These are phyloP conservation scores for Anethum foeniculum DNA, from an alignment of 140 eudicot genomes.

Conservation along the genomic window DNA sequence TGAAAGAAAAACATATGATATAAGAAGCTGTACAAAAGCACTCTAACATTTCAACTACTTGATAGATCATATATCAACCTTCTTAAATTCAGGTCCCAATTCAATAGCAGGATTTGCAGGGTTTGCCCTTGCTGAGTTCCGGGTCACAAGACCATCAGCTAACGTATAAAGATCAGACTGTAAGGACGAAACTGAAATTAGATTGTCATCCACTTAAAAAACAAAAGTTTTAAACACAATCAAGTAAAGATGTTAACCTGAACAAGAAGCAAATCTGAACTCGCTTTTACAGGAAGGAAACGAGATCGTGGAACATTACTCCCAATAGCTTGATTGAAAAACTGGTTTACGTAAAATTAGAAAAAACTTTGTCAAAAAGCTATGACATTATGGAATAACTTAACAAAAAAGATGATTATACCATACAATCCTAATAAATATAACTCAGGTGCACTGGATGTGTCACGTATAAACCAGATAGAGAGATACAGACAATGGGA, in stretches of 20 bases:
- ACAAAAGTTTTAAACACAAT: background rate
- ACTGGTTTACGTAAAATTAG: conserved; percentile 29
- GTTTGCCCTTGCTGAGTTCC: conserved; percentile 69
- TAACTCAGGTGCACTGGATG: background rate
- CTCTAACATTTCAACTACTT: background rate
- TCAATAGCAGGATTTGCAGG: conserved; percentile 85
- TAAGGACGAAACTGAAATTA: conserved; percentile 10
- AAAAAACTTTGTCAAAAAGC: background rate
- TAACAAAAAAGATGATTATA: conserved; percentile 1
- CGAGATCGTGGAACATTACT: conserved; percentile 92
- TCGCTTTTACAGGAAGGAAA: conserved; percentile 94
- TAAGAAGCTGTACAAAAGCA: background rate
- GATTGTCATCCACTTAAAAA: background rate
- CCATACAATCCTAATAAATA: background rate
- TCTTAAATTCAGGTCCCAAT: conserved; percentile 91
- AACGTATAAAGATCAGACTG: conserved; percentile 95
- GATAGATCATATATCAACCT: conserved; percentile 37
- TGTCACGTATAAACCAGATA: background rate
- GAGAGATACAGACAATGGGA: background rate
- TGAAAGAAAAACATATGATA: conserved; percentile 13
- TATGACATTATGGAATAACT: background rate
- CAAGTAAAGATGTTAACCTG: conserved; percentile 38
- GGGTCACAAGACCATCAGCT: conserved; percentile 58
- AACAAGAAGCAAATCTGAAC: conserved; percentile 90
- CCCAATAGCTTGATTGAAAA: conserved; percentile 81